A percentile compares a stretch with the other conserved stretches of the same genome.
Conservation (phyloP, 228 moss, liverwort and hornwort genomes). For the Sphagnum magellanicum region DNA sequence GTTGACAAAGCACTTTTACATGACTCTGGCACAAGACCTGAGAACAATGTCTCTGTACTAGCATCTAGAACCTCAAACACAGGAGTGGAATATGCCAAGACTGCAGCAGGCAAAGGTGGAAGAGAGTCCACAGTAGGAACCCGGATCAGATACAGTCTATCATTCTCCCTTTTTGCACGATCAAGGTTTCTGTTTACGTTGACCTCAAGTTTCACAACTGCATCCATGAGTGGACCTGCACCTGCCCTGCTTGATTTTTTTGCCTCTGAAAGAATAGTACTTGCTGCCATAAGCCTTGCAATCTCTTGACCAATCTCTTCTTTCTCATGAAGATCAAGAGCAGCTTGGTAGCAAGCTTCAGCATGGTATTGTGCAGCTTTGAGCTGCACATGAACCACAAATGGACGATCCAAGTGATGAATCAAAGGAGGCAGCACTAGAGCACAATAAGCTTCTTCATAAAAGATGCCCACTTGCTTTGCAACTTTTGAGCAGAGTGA, state of each 20-base stretch:
- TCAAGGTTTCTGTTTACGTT: slow-evolving; percentile 93
- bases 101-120: slow-evolving; percentile 81
- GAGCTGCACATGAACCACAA: slow-evolving; percentile 97
- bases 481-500: slow-evolving; percentile 93
- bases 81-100: slow-evolving; percentile 74
- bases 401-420: slow-evolving; percentile 94
- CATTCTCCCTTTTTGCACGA: slow-evolving; percentile 94
- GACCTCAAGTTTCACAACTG: slow-evolving; percentile 81
- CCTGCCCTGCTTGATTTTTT: slow-evolving; percentile 76
- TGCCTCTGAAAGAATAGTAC: slow-evolving; percentile 64
- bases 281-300: slow-evolving; percentile 82
- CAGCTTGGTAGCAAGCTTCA: slow-evolving; percentile 87
- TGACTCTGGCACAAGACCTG: slow-evolving; percentile 87
- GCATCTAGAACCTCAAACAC: slow-evolving; percentile 89
- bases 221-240: slow-evolving; percentile 81
- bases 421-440: slow-evolving; percentile 83
- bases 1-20: slow-evolving; percentile 98
- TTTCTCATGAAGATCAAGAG: slow-evolving; percentile 89
- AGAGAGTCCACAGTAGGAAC: slow-evolving; percentile 77
- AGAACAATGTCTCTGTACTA: slow-evolving; percentile 94
- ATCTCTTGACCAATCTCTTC: slow-evolving; percentile 96
- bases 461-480: slow-evolving; percentile 94
- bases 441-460: slow-evolving; percentile 92
- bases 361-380: slow-evolving; percentile 99
- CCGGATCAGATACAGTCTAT: slow-evolving; percentile 93